phyloP scores from a whole-genome alignment of 1,284 basidiomycete species.

The Puccinia hordei region DNA sequence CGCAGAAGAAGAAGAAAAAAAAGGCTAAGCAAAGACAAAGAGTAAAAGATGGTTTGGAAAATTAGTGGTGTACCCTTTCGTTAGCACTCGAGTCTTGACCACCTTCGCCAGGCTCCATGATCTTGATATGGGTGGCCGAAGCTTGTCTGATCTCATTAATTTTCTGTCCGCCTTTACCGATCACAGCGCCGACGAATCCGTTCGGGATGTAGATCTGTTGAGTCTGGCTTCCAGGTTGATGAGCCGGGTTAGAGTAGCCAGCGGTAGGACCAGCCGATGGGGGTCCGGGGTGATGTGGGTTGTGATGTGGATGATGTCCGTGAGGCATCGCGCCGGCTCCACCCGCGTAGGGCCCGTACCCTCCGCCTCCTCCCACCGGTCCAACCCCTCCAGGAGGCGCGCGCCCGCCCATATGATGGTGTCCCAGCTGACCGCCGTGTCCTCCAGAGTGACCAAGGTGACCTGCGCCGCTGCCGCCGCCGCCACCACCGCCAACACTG shows the following conservation, averaged over 20 bases:
- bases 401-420: conserved; percentile 51
- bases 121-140: conserved; percentile 93
- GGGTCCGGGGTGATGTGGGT: conserved; percentile 61
- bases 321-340: conserved; percentile 56
- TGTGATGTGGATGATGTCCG: conserved; percentile 42
- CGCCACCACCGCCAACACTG: too few relatives aligned
- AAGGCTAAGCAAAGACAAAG: too few relatives aligned
- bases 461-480: conserved; percentile 57
- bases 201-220: conserved; percentile 99
- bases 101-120: conserved; percentile 92
- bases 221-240: conserved; percentile 71
- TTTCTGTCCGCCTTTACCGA: conserved; percentile 96
- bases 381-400: conserved; percentile 13
- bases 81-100: conserved; percentile 63
- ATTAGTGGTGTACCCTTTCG: conserved; percentile 65
- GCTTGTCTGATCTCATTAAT: conserved; percentile 98
- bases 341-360: conserved; percentile 53
- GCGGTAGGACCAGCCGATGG: conserved; percentile 55
- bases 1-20: not conserved
- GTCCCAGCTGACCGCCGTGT: conserved; percentile 55
- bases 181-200: conserved; percentile 83
- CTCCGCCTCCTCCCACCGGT: conserved; percentile 32
- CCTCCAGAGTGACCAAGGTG: conserved; percentile 36
- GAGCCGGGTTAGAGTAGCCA: conserved; percentile 62
- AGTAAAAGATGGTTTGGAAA: too few relatives aligned